A percentile compares a stretch with the other conserved stretches of the same genome.
These are phyloP conservation scores for Cytidiella melzeri DNA, from an alignment of 768 basidiomycete genomes.

Conservation along the genomic window DNA sequence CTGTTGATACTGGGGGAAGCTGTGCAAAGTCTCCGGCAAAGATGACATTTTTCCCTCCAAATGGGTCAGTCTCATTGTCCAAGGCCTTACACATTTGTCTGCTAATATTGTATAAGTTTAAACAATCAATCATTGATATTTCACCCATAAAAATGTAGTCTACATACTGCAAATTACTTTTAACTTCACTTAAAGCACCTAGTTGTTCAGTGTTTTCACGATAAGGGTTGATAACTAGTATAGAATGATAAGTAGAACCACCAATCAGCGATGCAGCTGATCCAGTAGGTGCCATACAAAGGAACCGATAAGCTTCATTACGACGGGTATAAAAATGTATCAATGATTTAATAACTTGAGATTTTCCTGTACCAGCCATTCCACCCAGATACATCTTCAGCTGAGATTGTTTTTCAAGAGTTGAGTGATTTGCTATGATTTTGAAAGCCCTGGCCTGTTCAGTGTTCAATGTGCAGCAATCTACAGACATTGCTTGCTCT, in stretches of 20 bases:
- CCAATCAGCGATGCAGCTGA: constrained; percentile 16
- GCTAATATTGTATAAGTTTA: constrained; percentile 22
- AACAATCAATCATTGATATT: constrained; percentile 34
- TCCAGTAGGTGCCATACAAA: constrained; percentile 19
- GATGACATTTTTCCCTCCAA: constrained; percentile 34
- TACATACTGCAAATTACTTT: constrained; percentile 20
- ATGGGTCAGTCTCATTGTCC: constrained; percentile 15
- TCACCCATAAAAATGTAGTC: constrained; percentile 39
- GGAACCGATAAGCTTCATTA: constrained; percentile 11
- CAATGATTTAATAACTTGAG: constrained; percentile 18
- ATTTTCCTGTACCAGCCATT: constrained; percentile 22
- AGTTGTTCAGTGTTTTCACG: background rate
- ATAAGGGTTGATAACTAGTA: constrained; percentile 7
- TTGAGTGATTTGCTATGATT: constrained; percentile 16
- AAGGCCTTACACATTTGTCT: constrained; percentile 15
- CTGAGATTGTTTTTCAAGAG: constrained; percentile 1
- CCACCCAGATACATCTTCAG: constrained; percentile 20
- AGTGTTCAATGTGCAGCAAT: constrained; percentile 12
- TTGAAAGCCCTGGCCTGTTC: constrained; percentile 18
- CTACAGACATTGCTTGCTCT: too few species aligned
- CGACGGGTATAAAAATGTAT: constrained; percentile 6
- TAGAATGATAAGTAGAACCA: constrained; percentile 21
- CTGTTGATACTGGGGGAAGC: constrained; percentile 26
- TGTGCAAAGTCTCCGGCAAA: constrained; percentile 41
- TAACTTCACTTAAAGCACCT: background rate